phyloP scores from a whole-genome alignment of 2,329 filamentous ascomycete species.

The Aureobasidium pullulans region DNA sequence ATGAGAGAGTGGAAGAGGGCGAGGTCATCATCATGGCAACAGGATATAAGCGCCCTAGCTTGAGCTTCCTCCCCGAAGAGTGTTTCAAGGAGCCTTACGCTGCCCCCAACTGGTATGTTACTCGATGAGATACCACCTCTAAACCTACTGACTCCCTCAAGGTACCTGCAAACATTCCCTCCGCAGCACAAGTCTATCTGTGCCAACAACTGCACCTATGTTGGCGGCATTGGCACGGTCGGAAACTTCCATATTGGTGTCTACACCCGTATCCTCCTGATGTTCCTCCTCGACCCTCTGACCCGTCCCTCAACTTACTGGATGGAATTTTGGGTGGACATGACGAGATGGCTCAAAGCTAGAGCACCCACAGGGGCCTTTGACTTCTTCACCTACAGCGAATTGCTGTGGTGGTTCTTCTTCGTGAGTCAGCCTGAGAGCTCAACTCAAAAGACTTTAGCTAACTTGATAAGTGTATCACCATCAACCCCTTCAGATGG shows the following conservation, averaged over 20 bases:
- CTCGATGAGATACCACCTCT: too few species aligned
- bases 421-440: slow-evolving; percentile 48
- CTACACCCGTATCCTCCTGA: slow-evolving; percentile 76
- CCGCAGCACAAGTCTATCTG: slow-evolving; percentile 65
- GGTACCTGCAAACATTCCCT: slow-evolving; percentile 76
- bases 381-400: slow-evolving; percentile 83
- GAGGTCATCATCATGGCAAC: slow-evolving; percentile 80
- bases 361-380: slow-evolving; percentile 67
- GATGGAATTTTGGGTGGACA: slow-evolving; percentile 84
- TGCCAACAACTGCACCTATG: slow-evolving; percentile 77
- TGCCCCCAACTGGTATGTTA: slow-evolving; percentile 63
- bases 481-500: slow-evolving; percentile 80
- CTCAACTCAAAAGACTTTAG: too few species aligned
- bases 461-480: slow-evolving; percentile 30
- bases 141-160: not conserved
- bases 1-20: slow-evolving; percentile 56
- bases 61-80: slow-evolving; percentile 66
- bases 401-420: slow-evolving; percentile 77
- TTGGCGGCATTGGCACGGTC: slow-evolving; percentile 72
- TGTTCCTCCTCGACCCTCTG: slow-evolving; percentile 76
- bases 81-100: slow-evolving; percentile 66
- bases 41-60: slow-evolving; percentile 65
- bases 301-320: slow-evolving; percentile 62
- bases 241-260: slow-evolving; percentile 88
- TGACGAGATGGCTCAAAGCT: slow-evolving; percentile 65